Conservation (phyloP, 2,329 filamentous ascomycete species). For the Aspergillus thermomutatus region DNA sequence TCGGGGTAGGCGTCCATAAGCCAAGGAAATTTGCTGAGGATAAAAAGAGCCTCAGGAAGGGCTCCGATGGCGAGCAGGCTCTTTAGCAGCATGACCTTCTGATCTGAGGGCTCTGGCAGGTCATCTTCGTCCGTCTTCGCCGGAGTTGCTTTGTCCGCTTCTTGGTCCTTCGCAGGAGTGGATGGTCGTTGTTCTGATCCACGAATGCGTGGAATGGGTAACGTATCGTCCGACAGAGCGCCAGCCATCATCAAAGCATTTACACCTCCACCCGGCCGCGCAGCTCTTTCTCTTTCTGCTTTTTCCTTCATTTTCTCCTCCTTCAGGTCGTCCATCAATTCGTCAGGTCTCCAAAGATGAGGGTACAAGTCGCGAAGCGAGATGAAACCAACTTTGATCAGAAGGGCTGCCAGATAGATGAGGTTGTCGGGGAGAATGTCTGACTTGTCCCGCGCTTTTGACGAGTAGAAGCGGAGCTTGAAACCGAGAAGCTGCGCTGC, state of each 20-base stretch:
- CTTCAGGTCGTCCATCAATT: conserved; percentile 73
- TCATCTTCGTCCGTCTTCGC: conserved; percentile 44
- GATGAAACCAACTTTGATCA: conserved; percentile 97
- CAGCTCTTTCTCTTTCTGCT: conserved; percentile 70
- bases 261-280: conserved; percentile 65
- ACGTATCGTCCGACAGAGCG: conserved; percentile 77
- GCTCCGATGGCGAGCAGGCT: conserved; percentile 88
- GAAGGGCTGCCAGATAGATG: conserved; percentile 82
- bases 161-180: conserved; percentile 53
- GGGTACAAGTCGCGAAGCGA: conserved; percentile 87
- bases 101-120: conserved; percentile 73
- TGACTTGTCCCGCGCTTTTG: conserved; percentile 66
- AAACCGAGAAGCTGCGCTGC: conserved; percentile 95
- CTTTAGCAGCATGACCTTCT: conserved; percentile 81
- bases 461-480: conserved; percentile 93
- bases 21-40: conserved; percentile 91
- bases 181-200: conserved; percentile 51
- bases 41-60: conserved; percentile 86
- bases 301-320: conserved; percentile 70
- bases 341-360: conserved; percentile 82
- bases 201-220: conserved; percentile 48
- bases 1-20: conserved; percentile 81
- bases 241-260: conserved; percentile 88
- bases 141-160: conserved; percentile 41
- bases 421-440: conserved; percentile 88